Conservation (phyloP, 768 basidiomycete species). For the Rhizopogon sp. region DNA sequence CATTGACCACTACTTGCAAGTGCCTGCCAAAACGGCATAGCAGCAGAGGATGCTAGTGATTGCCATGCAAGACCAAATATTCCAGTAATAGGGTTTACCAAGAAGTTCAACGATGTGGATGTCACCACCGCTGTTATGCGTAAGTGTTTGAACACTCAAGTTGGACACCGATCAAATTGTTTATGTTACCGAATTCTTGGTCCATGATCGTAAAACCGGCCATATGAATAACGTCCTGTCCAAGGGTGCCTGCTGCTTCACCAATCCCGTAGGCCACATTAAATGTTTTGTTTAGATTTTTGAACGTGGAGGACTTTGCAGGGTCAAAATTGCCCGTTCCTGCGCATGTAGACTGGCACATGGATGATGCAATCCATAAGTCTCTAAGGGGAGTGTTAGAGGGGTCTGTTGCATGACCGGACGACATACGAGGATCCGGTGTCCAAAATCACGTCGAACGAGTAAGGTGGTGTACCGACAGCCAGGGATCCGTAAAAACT, state of each 20-base stretch:
- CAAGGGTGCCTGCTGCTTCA: conserved; percentile 40
- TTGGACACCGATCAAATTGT: conserved; percentile 12
- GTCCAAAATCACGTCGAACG: conserved; percentile 48
- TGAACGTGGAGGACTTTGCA: conserved; percentile 31
- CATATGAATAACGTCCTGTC: conserved; percentile 66
- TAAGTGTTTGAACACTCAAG: conserved; percentile 12
- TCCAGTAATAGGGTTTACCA: conserved; percentile 54
- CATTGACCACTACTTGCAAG: conserved; percentile 40
- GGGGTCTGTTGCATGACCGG: neutral
- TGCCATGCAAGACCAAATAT: conserved; percentile 72
- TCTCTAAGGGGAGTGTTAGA: conserved; percentile 32
- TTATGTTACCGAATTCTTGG: conserved; percentile 48
- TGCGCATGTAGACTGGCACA: conserved; percentile 25
- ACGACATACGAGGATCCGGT: conserved; percentile 42
- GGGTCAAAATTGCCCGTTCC: conserved; percentile 31
- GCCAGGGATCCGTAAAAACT: conserved; percentile 32
- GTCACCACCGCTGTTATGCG: conserved; percentile 31
- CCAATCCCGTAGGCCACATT: conserved; percentile 43
- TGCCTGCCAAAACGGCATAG: conserved; percentile 65
- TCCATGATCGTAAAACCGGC: conserved; percentile 52
- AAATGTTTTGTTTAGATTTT: conserved; percentile 28
- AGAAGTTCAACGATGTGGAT: conserved; percentile 27
- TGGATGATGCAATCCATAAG: conserved; percentile 42
- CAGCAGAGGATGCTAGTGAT: conserved; percentile 48
- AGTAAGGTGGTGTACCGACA: conserved; percentile 40